These are phyloP conservation scores for Calonectria honghensis DNA, from an alignment of 2,329 filamentous ascomycete species.

Conservation along the genomic window DNA sequence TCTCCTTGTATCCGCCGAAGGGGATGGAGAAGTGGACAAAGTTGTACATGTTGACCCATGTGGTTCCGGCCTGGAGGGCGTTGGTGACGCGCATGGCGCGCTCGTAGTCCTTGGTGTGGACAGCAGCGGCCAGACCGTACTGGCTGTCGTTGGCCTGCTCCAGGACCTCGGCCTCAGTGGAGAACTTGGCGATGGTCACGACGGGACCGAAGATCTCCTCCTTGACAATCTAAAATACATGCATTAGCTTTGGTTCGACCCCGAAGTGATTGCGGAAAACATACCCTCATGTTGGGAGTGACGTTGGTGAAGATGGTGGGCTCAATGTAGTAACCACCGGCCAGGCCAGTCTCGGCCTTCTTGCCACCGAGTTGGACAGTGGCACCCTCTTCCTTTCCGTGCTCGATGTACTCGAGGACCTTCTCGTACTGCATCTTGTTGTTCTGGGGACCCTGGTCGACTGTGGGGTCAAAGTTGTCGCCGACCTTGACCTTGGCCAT, in stretches of 20 bases:
- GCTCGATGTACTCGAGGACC: constrained; percentile 81
- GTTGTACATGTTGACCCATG: constrained; percentile 71
- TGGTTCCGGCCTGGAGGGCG: constrained; percentile 77
- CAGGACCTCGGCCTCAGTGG: constrained; percentile 65
- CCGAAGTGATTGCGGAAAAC: neutral
- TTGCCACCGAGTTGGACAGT: constrained; percentile 24
- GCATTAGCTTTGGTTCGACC: neutral
- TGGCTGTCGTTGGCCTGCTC: constrained; percentile 69
- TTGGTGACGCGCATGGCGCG: constrained; percentile 69
- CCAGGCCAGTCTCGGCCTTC: constrained; percentile 20
- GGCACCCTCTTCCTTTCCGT: constrained; percentile 73
- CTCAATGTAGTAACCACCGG: constrained; percentile 27
- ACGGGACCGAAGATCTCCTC: constrained; percentile 69
- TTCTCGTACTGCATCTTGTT: constrained; percentile 82
- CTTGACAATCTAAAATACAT: constrained; percentile 49
- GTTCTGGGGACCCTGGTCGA: constrained; percentile 85
- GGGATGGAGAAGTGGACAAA: constrained; percentile 66
- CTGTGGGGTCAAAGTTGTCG: constrained; percentile 80
- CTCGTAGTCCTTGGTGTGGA: constrained; percentile 77
- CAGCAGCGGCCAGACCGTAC: constrained; percentile 76
- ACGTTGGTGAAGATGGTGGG: constrained; percentile 51
- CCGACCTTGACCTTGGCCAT: constrained; percentile 79
- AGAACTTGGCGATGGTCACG: constrained; percentile 64
- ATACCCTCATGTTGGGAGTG: constrained; percentile 64
- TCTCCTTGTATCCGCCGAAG: constrained; percentile 69